Evolutionary conservation across 345 rosid species (phyloP).

Genomic region (Populus deltoides): DNA sequence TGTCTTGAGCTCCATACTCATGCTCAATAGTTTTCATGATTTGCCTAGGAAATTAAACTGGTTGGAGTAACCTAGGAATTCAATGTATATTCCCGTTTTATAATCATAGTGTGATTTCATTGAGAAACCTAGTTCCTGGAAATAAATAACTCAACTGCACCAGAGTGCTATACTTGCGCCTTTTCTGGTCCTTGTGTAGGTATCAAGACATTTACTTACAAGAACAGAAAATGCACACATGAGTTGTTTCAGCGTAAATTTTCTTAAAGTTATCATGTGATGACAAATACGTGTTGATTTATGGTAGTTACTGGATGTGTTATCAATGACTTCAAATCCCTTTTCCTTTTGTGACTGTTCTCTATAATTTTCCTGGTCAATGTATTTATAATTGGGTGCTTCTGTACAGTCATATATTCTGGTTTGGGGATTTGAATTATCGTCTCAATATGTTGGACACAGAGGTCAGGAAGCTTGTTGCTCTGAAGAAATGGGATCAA

Average conservation of each 20-base stretch:
- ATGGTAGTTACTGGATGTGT: background rate
- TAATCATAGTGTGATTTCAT: background rate
- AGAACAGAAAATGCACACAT: background rate
- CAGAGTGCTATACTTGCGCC: background rate
- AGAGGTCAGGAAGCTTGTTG: conserved; percentile 73
- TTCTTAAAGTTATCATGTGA: background rate
- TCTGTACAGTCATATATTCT: conserved; percentile 74
- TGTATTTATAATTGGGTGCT: conserved; percentile 4
- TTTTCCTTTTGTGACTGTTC: background rate
- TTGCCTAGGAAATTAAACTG: background rate
- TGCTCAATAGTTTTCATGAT: background rate
- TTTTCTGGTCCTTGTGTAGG: background rate
- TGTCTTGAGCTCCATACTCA: background rate
- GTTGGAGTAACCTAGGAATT: background rate
- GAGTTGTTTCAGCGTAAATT: background rate
- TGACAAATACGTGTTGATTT: background rate
- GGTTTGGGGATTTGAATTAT: conserved; percentile 98
- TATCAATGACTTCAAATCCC: background rate
- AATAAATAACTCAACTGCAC: background rate
- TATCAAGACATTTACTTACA: background rate
- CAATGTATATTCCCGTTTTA: background rate
- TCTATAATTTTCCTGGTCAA: background rate
- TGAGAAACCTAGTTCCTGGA: background rate
- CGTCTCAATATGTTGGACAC: conserved; percentile 73
- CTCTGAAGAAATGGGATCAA: conserved; percentile 71